A percentile compares a stretch with the other conserved stretches of the same genome.
Evolutionary conservation across 805 yeast genomes (phyloP).

Genomic region (Candida sonorensis): DNA sequence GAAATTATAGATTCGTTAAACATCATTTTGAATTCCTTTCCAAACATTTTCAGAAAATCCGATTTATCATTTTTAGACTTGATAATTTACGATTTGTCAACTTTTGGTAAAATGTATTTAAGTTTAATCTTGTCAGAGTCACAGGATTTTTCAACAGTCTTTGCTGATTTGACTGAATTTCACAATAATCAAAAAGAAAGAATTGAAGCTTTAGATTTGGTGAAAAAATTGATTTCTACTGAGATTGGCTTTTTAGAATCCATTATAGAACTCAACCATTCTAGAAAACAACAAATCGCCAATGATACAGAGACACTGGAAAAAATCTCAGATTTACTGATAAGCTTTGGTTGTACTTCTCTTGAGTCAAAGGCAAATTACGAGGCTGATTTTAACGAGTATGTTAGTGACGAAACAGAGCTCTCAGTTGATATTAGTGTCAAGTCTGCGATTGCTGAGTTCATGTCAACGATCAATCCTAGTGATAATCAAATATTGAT

Average conservation of each 20-base stretch:
- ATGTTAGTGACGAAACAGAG: constrained; percentile 70
- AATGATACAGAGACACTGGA: constrained; percentile 12
- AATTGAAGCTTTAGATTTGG: constrained; percentile 14
- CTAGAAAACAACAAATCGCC: too few species aligned
- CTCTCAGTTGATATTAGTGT: constrained; percentile 46
- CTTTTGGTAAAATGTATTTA: constrained; percentile 13
- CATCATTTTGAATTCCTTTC: constrained; percentile 19
- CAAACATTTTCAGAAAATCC: constrained; percentile 11
- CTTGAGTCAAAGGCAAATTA: constrained; percentile 39
- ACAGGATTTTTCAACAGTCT: constrained; percentile 3
- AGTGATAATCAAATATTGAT: constrained; percentile 30
- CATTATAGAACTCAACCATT: constrained; percentile 16
- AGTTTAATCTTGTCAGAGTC: constrained; percentile 7
- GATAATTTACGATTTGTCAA: constrained; percentile 14
- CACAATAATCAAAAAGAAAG: constrained; percentile 16
- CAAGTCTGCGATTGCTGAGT: constrained; percentile 57
- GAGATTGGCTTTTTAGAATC: constrained; percentile 27
- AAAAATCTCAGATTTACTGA: constrained; percentile 24
- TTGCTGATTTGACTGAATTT: constrained; percentile 18
- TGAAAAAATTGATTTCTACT: constrained; percentile 20
- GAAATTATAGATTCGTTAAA: constrained; percentile 25
- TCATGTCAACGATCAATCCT: constrained; percentile 42
- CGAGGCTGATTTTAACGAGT: constrained; percentile 56
- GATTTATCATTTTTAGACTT: constrained; percentile 8
- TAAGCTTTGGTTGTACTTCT: constrained; percentile 36